Evolutionary conservation across 2,329 filamentous ascomycete genomes (phyloP), one percentile per base, ranked within the genome.

Genomic region (Coleophoma crateriformis): DNA sequence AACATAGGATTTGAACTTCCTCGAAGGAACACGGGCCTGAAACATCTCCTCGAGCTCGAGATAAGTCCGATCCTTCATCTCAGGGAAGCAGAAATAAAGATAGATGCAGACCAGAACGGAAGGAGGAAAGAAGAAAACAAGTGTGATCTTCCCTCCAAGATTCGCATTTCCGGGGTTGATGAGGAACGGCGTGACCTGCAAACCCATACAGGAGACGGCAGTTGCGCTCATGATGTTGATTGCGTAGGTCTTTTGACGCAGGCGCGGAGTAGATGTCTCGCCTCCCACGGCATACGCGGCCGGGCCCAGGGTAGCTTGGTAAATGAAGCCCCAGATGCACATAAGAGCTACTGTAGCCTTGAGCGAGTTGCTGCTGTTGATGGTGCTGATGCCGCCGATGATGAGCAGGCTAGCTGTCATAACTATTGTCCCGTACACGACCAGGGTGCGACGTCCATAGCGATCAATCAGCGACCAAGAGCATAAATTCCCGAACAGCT

Each of bases 151-250:
- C 34, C 61, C 62, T 7, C 64, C 64, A 32, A 66, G 56, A 43
- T 67, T 65, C 19, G 64, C 61, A 45, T 66, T 53, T 20, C 58
- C 59, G 4, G 60, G 55, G 46, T 63, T 62, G 37, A 67, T 57
- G 13, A 67, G 53, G 27, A 64, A 64, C 7, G 63, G 64, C 50
- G 65, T 57, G 37, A 64, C 56, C 45, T 65, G 61, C 8, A 59
- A 57, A 8, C 64, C 53, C 39, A 63, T 35, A 50, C 62, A 65
- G 1, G 62, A 65, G 2, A 62, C 58, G 5, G 59, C 59, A 6
- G 63, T 67, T 3, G 60, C 53, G 10, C 47, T 51, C 60, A 67
- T 62, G 34, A 66, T 62, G 54, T 65, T 67, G 58, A 66, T 63
- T 11, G 57, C 62, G 53, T 66, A 65, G 0, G 63, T 66, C 51